These are phyloP conservation scores for Ceratocystis destructans DNA, from an alignment of 2,329 filamentous ascomycete species.

Conservation along the genomic window DNA sequence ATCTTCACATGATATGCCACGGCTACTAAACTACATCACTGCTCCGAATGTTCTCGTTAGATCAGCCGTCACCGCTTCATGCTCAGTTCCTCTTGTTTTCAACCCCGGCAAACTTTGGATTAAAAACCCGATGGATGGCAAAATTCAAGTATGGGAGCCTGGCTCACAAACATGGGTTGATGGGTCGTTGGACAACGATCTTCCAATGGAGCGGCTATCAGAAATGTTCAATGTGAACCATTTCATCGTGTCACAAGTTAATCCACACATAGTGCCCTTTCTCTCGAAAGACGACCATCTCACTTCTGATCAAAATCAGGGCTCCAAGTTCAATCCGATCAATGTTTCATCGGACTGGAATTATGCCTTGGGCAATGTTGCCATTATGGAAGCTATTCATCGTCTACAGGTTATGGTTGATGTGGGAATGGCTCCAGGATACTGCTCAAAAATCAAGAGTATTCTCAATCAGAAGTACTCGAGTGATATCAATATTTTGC, in stretches of 20 bases:
- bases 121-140: slow-evolving; percentile 70
- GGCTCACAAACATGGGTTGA: slow-evolving; percentile 81
- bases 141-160: slow-evolving; percentile 71
- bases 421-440: slow-evolving; percentile 64
- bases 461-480: slow-evolving; percentile 84
- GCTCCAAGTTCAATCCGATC: not conserved
- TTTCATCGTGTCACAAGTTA: slow-evolving; percentile 94
- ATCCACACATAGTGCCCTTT: slow-evolving; percentile 85
- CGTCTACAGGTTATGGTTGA: slow-evolving; percentile 69
- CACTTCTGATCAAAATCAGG: slow-evolving; percentile 23
- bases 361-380: slow-evolving; percentile 53
- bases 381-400: slow-evolving; percentile 68
- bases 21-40: slow-evolving; percentile 82
- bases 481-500: slow-evolving; percentile 88
- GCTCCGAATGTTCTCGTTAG: slow-evolving; percentile 90
- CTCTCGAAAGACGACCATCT: slow-evolving; percentile 58
- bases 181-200: slow-evolving; percentile 84
- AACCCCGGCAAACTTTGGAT: slow-evolving; percentile 63
- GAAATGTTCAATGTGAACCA: slow-evolving; percentile 98
- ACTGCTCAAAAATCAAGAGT: slow-evolving; percentile 63
- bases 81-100: slow-evolving; percentile 80
- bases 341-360: slow-evolving; percentile 39
- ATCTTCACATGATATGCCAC: slow-evolving; percentile 72
- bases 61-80: slow-evolving; percentile 93
- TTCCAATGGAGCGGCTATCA: slow-evolving; percentile 76